Evolutionary conservation across 305 asterid species (phyloP).

Genomic region (Striga hermonthica): DNA sequence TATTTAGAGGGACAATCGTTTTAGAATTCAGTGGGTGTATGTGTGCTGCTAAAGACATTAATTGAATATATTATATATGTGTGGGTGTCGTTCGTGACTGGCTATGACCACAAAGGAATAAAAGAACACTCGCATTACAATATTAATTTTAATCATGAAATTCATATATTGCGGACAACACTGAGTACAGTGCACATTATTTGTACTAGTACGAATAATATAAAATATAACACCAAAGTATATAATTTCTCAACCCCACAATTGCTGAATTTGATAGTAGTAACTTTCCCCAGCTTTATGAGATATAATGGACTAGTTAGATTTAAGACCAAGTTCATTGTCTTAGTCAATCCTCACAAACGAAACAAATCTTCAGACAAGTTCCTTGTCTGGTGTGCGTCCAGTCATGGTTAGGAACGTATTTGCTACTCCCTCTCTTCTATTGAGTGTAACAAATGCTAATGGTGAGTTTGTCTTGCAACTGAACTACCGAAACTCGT

Average conservation of each 20-base stretch:
- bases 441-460: constrained; percentile 69
- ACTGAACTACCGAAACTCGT: constrained; percentile 36
- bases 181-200: not conserved
- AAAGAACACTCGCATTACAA: no score
- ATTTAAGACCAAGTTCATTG: constrained; percentile 55
- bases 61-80: no score
- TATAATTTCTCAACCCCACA: not conserved
- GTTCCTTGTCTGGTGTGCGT: constrained; percentile 59
- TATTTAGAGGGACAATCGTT: no score
- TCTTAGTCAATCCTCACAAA: constrained; percentile 42
- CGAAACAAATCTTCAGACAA: constrained; percentile 72
- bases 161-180: not conserved
- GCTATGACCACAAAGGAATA: no score
- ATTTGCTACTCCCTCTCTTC: constrained; percentile 49
- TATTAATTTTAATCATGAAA: not conserved
- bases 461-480: constrained; percentile 54
- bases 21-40: no score
- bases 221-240: not conserved
- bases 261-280: no score
- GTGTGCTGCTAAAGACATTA: no score
- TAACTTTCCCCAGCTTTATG: not conserved
- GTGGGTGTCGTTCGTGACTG: no score
- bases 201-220: not conserved
- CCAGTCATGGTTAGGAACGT: constrained; percentile 47
- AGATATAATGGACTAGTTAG: not conserved